A percentile compares a stretch with the other conserved stretches of the same genome.
Evolutionary conservation across 192 early-diverging fungal species (phyloP).

Genomic region (Mortierella claussenii): DNA sequence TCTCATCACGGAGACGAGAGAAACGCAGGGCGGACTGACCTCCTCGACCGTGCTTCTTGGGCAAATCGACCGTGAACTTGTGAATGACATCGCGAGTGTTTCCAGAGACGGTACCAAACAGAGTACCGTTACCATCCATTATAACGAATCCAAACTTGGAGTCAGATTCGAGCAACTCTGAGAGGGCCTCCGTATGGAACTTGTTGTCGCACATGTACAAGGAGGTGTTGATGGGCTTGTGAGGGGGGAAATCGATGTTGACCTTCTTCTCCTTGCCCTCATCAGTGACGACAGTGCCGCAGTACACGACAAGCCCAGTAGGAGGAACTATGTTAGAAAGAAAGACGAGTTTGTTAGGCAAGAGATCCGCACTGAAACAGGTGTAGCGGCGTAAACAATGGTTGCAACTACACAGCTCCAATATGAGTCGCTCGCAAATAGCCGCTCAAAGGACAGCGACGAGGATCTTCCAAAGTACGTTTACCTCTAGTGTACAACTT

Average conservation of each 20-base stretch:
- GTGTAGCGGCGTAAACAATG: too few relatives aligned
- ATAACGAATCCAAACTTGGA: slow-evolving; percentile 98
- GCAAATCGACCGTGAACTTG: slow-evolving; percentile 95
- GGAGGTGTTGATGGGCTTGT: slow-evolving; percentile 99
- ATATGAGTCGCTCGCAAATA: too few relatives aligned
- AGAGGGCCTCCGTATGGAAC: slow-evolving; percentile 96
- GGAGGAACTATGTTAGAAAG: slow-evolving; percentile 75
- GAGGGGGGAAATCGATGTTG: slow-evolving; percentile 98
- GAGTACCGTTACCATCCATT: slow-evolving; percentile 97
- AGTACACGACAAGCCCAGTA: slow-evolving; percentile 96
- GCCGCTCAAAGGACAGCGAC: too few relatives aligned
- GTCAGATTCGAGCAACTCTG: slow-evolving; percentile 93
- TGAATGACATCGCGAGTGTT: slow-evolving; percentile 94
- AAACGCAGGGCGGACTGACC: slow-evolving; percentile 99
- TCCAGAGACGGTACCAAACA: slow-evolving; percentile 95
- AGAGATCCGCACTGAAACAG: too few relatives aligned
- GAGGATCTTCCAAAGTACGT: too few relatives aligned
- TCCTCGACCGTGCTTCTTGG: slow-evolving; percentile 99
- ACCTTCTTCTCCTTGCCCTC: slow-evolving; percentile 99
- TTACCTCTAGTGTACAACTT: slow-evolving; percentile 90
- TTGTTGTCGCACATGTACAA: slow-evolving; percentile 99
- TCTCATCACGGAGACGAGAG: slow-evolving; percentile 98
- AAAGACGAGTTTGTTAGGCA: too few relatives aligned
- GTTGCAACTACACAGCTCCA: too few relatives aligned
- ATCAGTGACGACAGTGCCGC: slow-evolving; percentile 96